Base-by-base conservation (phyloP, 2,329 filamentous ascomycete species). In the Chaetomium olivaceum region DNA sequence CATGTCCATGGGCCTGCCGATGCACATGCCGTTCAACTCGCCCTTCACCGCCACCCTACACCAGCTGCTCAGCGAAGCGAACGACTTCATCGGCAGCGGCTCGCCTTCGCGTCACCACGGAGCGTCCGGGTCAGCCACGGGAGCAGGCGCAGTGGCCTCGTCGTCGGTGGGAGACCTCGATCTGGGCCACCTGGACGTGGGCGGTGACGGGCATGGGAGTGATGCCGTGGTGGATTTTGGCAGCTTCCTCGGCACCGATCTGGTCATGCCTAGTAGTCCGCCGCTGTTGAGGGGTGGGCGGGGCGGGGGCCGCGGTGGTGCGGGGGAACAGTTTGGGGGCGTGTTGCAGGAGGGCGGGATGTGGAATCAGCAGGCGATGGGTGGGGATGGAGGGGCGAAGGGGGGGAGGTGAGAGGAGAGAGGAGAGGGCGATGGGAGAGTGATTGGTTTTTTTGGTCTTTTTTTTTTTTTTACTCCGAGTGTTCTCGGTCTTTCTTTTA, bases 21-120 rank as follows among this genome's bases (percentile, higher is more conserved):
- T 43, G 39, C 29, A 16, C 52, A 58, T 69, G 71, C 62, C 71
- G 3, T 78, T 80, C 56, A 80, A 82, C 62, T 87, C 87, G 6
- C 87, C 88, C 0, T 84, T 89, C 72, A 87, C 86, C 1, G 81
- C 84, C 46, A 85, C 87, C 25, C 81, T 92, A 43, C 85, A 84
- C 69, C 84, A 89, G 71, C 80, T 91, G 67, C 80, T 91, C 23
- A 87, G 84, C 8, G 85, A 89, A 67, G 80, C 79, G 11, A 80
- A 82, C 62, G 74, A 80, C 52, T 82, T 85, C 70, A 77, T 76
- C 11, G 78, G 71, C n/a, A n/a, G 54, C 29, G 78, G 73, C 2
- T 77, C 76, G 29, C 73, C 76, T 43, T 79, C 75, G 7, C 33
- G 29, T 14, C 39, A 43, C 39, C 39, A 43, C 8, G n/a, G 64